Conservation (phyloP, 768 basidiomycete species). For the Suillus plorans region DNA sequence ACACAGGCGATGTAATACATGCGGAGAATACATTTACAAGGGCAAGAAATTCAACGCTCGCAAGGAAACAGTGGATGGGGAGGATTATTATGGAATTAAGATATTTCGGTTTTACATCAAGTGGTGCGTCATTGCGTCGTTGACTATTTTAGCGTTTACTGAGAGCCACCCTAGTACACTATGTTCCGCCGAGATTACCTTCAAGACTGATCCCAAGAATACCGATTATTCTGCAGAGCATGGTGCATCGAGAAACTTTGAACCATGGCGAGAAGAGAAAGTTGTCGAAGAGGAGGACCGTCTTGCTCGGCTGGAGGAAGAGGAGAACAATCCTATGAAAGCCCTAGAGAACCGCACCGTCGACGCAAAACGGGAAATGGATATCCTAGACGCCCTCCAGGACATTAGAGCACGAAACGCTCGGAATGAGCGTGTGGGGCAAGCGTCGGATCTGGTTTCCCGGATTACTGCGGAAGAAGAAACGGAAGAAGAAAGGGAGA, state of each 20-base stretch:
- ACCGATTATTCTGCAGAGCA: slow-evolving; percentile 94
- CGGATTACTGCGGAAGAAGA: slow-evolving; percentile 64
- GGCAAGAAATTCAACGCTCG: slow-evolving; percentile 99
- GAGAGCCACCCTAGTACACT: slow-evolving; percentile 62
- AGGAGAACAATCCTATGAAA: slow-evolving; percentile 97
- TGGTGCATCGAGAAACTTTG: slow-evolving; percentile 96
- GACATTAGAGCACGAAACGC: slow-evolving; percentile 88
- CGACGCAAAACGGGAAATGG: slow-evolving; percentile 97
- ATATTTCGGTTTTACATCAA: slow-evolving; percentile 93
- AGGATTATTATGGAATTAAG: slow-evolving; percentile 98
- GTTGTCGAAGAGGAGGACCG: slow-evolving; percentile 81
- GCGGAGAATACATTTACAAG: slow-evolving; percentile 98
- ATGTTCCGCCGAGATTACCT: slow-evolving; percentile 98
- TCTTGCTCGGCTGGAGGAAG: slow-evolving; percentile 82
- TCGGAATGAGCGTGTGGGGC: slow-evolving; percentile 83
- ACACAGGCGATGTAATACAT: slow-evolving; percentile 85
- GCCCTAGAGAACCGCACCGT: slow-evolving; percentile 89
- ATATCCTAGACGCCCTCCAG: slow-evolving; percentile 92
- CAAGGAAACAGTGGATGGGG: slow-evolving; percentile 96
- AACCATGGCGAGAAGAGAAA: slow-evolving; percentile 90
- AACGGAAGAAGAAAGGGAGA: slow-evolving; percentile 72
- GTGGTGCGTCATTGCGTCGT: slow-evolving; percentile 56
- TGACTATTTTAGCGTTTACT: slow-evolving; percentile 4
- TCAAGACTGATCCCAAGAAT: slow-evolving; percentile 99
- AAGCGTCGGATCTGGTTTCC: slow-evolving; percentile 66